Evolutionary conservation across 2,329 filamentous ascomycete species (phyloP), one percentile per base, ranked within the genome.

Genomic region (Aspergillus pseudoviridinutans): DNA sequence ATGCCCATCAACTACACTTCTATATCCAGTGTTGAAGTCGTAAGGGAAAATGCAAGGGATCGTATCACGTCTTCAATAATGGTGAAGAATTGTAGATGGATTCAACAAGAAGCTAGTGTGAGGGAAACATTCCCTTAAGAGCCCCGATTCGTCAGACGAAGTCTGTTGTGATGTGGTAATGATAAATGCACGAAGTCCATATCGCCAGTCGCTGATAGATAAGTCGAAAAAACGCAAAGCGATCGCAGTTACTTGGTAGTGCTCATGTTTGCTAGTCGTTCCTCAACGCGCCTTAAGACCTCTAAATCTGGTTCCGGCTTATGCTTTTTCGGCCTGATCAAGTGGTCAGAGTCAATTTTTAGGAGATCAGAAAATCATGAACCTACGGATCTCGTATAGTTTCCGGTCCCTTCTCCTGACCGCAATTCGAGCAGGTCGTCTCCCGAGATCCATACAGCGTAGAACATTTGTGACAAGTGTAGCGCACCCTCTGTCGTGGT

Each of bases 301-400:
- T 73, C 75, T 2, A 74, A 74, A 49, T 78, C 75, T 14, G 70
- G 67, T 53, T 75, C 68, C 22, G 67, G 71, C 60, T 74, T 76
- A 47, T 69, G 58, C 57, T 72, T 76, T 58, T 76, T 76, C 1
- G 76, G 75, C 49, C 76, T 78, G 58, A 52, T 47, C 41, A 4
- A 42, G 22, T 46, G 53, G 53, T 65, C 51, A 62, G 63, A 10
- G 49, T n/a, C 2, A 42, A 56, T 3, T 28, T 27, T 5, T 25
- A 4, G 24, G 29, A 17, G 4, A 10, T 47, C 24, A 3, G 22
- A 44, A 25, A 20, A 8, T 8, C 22, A 49, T 50, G 27, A 50
- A 75, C 73, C 51, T 73, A 78, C 76, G 77, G 72, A 53, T 76
- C 72, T 57, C 76, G 68, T 64, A 71, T 73, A 54, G 76, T 78